Percentiles rank a stretch among this genome's conserved stretches.
phyloP scores from a whole-genome alignment of 768 basidiomycete genomes.

The Tubosaeta sp. region DNA sequence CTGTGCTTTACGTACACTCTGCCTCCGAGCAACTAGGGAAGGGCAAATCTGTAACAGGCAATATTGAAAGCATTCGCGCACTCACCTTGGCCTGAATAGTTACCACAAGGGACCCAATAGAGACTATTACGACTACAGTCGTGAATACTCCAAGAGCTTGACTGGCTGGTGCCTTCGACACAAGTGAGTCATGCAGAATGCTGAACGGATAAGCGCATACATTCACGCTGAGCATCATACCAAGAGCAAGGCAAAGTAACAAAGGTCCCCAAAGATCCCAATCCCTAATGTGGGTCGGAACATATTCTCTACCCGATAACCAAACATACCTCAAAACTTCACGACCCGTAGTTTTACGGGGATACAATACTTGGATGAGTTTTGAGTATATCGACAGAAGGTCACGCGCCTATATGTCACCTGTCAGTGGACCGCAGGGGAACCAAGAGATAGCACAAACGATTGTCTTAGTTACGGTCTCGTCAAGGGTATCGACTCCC shows the following conservation, averaged over 20 bases:
- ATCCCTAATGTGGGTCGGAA: slow-evolving; percentile 51
- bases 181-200: not conserved
- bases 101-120: slow-evolving; percentile 83
- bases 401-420: slow-evolving; percentile 67
- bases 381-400: slow-evolving; percentile 88
- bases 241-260: slow-evolving; percentile 73
- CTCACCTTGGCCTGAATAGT: slow-evolving; percentile 93
- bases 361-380: slow-evolving; percentile 90
- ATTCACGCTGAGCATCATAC: slow-evolving; percentile 82
- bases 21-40: slow-evolving; percentile 72
- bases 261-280: slow-evolving; percentile 99
- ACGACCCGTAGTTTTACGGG: slow-evolving; percentile 65
- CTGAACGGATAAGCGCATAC: slow-evolving; percentile 37
- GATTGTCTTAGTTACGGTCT: slow-evolving; percentile 85
- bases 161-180: slow-evolving; percentile 64
- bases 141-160: slow-evolving; percentile 92
- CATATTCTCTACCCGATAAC: not conserved
- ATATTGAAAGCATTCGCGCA: not conserved
- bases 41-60: not conserved
- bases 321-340: slow-evolving; percentile 70
- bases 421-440: slow-evolving; percentile 5
- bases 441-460: slow-evolving; percentile 43
- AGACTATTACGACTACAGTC: slow-evolving; percentile 89
- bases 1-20: slow-evolving; percentile 58
- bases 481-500: slow-evolving; percentile 87